Base-by-base conservation (phyloP, 208 protist species). In the Borovskyia barvae region DNA sequence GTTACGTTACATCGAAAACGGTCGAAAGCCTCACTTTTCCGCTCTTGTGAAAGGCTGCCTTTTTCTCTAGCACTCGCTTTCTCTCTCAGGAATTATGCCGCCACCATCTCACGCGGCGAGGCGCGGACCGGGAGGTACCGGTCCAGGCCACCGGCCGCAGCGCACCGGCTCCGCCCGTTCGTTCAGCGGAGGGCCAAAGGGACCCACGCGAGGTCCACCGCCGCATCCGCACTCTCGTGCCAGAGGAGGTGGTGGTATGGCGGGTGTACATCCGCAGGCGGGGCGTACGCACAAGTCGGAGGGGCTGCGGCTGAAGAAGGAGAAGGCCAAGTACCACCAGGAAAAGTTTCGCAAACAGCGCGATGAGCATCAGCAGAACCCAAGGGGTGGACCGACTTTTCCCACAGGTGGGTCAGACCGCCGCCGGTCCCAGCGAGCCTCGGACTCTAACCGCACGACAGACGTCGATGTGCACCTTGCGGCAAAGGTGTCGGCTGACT, bases 381-480 rank as follows among this genome's bases (percentile, higher is more conserved):
- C n/a, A 25, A 15, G 22, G 22, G 37, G 40, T 25, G 39, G 68
- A 17, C 22, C 2, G 9, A 7, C 28, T 11, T 36, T 14, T 29
- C 17, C 14, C 8, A 7, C 12, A 12, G 59, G 22, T 26, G 60
- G 15, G 25, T 14, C 43, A 4, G 20, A 14, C 4, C 40, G 40
- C 6, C n/a, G 32, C 32, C 8, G 24, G 3, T n/a, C 53, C 11
- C 14, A 26, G 15, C 45, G 37, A 25, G 25, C 30, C 32, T n/a
- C 55, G 29, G 47, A 53, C 35, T 87, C 82, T 4, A 60, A 77
- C 55, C 77, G 77, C 17, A 85, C 77, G 5, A 76, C 76, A 32
- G 73, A 86, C 5, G 74, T 92, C 35, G 85, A 94, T 45, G 79
- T 93, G 40, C 77, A 93, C 64, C 62, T 87, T 14, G 85, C 89